A percentile compares a stretch with the other conserved stretches of the same genome.
Evolutionary conservation across 2,329 filamentous ascomycete genomes (phyloP).

Genomic region (Ilyonectria robusta): DNA sequence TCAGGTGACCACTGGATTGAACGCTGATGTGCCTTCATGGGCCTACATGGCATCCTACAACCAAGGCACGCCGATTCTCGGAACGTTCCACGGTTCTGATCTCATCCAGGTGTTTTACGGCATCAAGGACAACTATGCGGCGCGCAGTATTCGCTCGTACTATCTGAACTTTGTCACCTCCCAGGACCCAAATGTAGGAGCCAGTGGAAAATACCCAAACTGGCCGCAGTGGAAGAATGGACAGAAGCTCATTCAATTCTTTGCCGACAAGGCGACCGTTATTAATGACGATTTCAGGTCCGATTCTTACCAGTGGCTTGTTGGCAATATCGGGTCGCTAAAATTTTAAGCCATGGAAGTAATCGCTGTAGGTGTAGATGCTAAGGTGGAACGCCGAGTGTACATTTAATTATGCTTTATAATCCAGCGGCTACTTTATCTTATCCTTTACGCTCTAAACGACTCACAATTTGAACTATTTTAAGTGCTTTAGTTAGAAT

Average conservation of each 20-base stretch:
- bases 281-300: conserved; percentile 23
- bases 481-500: too few relatives aligned
- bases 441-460: too few relatives aligned
- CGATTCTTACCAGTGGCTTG: conserved; percentile 10
- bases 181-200: conserved; percentile 18
- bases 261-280: conserved; percentile 9
- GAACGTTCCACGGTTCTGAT: conserved; percentile 75
- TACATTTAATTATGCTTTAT: too few relatives aligned
- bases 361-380: too few relatives aligned
- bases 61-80: conserved; percentile 71
- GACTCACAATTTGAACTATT: too few relatives aligned
- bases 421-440: too few relatives aligned
- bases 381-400: too few relatives aligned
- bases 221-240: conserved; percentile 26
- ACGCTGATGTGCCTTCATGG: conserved; percentile 67
- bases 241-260: conserved; percentile 13
- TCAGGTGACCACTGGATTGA: conserved; percentile 53
- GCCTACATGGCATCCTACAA: conserved; percentile 73
- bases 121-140: conserved; percentile 63
- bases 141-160: conserved; percentile 65
- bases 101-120: conserved; percentile 69
- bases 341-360: background rate
- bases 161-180: conserved; percentile 65
- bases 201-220: conserved; percentile 5
- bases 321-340: background rate